Evolutionary conservation across 176 grass and related monocot genomes (phyloP).

Genomic region (Saccharum officinarum): DNA sequence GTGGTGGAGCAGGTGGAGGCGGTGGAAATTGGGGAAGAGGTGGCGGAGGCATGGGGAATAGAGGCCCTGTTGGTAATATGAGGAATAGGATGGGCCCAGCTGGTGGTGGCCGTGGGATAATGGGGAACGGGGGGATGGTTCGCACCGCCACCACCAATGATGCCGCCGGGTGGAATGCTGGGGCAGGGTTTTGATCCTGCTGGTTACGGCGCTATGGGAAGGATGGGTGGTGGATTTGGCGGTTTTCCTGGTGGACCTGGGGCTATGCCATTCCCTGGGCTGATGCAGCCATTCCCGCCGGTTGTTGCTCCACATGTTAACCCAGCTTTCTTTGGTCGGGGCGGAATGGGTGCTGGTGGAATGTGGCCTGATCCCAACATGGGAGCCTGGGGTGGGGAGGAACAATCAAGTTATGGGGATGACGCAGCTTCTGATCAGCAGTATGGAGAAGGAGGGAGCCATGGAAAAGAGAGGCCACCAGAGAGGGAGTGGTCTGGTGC

Average conservation of each 20-base stretch:
- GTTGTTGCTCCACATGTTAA: constrained; percentile 92
- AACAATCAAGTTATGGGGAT: constrained; percentile 83
- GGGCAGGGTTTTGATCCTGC: constrained; percentile 83
- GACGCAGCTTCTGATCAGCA: constrained; percentile 88
- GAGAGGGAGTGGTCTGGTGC: constrained; percentile 73
- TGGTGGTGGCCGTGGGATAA: constrained; percentile 61
- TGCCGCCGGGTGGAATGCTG: constrained; percentile 70
- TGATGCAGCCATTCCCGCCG: constrained; percentile 80
- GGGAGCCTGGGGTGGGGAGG: constrained; percentile 75
- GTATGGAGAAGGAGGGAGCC: constrained; percentile 60
- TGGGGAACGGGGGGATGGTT: constrained; percentile 74
- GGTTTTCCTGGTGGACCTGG: constrained; percentile 72
- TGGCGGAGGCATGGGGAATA: constrained; percentile 62
- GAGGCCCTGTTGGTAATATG: constrained; percentile 61
- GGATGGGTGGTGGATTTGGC: constrained; percentile 81
- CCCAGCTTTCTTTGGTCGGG: constrained; percentile 82
- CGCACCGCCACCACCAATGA: constrained; percentile 63
- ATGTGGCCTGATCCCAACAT: constrained; percentile 88
- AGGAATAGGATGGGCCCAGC: constrained; percentile 62
- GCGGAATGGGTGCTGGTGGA: constrained; percentile 57
- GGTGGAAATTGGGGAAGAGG: constrained; percentile 62
- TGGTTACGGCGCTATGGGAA: constrained; percentile 71
- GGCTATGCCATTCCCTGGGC: constrained; percentile 60
- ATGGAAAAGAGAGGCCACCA: constrained; percentile 69
- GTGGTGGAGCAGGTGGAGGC: constrained; percentile 42